phyloP scores from a whole-genome alignment of 164 flowering plant genomes.

The Stephania cephalantha region DNA sequence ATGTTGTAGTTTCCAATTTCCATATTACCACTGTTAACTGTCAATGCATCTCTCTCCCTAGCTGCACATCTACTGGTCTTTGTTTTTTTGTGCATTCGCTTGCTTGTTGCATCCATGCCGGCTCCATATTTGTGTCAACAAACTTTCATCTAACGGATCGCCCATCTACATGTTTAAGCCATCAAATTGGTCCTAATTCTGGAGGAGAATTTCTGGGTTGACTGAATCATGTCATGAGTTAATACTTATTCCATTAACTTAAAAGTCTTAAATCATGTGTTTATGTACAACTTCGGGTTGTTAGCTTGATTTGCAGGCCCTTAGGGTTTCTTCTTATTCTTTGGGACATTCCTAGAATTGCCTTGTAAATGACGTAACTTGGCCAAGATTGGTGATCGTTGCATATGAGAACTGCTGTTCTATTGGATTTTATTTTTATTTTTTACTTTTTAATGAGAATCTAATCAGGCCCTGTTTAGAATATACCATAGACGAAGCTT shows the following conservation, averaged over 20 bases:
- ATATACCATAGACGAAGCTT: background rate
- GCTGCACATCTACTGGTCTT: no score
- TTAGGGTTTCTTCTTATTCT: background rate
- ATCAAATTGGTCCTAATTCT: background rate
- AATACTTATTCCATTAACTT: background rate
- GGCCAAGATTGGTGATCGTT: background rate
- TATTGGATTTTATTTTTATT: background rate
- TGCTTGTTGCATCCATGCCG: no score
- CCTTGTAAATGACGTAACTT: background rate
- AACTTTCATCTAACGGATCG: no score
- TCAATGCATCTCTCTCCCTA: no score
- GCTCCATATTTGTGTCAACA: no score
- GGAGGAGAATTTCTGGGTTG: background rate
- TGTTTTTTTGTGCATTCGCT: no score
- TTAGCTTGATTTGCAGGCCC: background rate
- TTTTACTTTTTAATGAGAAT: no score
- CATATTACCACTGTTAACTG: no score
- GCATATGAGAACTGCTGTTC: background rate
- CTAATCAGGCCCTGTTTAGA: background rate
- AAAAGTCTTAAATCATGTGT: background rate
- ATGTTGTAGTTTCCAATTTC: no score
- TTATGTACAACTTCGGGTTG: background rate
- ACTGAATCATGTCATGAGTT: background rate
- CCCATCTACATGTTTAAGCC: background rate
- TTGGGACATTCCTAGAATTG: background rate